A percentile compares a stretch with the other conserved stretches of the same genome.
These are phyloP conservation scores for Podospora tetraspora DNA, from an alignment of 495 filamentous ascomycete genomes.

Conservation along the genomic window DNA sequence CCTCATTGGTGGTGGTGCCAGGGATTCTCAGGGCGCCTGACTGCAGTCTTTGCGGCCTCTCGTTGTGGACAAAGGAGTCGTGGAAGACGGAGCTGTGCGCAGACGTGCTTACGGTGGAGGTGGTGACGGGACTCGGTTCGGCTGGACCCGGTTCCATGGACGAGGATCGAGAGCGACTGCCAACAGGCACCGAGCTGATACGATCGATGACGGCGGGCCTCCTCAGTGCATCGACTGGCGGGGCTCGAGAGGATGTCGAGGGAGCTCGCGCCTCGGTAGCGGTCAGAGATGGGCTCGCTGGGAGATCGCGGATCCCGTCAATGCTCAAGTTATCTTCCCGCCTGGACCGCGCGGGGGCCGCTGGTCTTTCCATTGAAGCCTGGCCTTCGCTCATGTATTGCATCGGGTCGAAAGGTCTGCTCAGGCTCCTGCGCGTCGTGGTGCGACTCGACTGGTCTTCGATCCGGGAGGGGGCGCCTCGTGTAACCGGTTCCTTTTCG, in stretches of 20 bases:
- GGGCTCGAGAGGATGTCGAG: slow-evolving; percentile 20
- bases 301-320: slow-evolving; percentile 38
- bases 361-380: slow-evolving; percentile 31
- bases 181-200: slow-evolving; percentile 49
- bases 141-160: slow-evolving; percentile 53
- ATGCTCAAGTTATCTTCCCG: slow-evolving; percentile 39
- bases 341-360: slow-evolving; percentile 27
- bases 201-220: slow-evolving; percentile 47
- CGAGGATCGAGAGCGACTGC: slow-evolving; percentile 54
- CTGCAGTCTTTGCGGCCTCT: slow-evolving; percentile 37
- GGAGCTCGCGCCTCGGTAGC: slow-evolving; percentile 29
- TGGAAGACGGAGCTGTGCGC: slow-evolving; percentile 51
- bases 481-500: slow-evolving; percentile 39
- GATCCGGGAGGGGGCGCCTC: slow-evolving; percentile 32
- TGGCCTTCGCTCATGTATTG: not conserved
- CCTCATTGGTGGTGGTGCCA: slow-evolving; percentile 50
- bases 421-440: slow-evolving; percentile 31
- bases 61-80: slow-evolving; percentile 44
- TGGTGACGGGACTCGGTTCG: slow-evolving; percentile 47
- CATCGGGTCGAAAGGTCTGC: slow-evolving; percentile 28
- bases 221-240: slow-evolving; percentile 27
- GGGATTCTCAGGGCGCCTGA: slow-evolving; percentile 47
- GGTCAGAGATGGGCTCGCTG: slow-evolving; percentile 38
- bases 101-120: slow-evolving; percentile 47
- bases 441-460: slow-evolving; percentile 33